phyloP scores from a whole-genome alignment of 371 early-diverging fungal species.

The Actinomucor elegans region DNA sequence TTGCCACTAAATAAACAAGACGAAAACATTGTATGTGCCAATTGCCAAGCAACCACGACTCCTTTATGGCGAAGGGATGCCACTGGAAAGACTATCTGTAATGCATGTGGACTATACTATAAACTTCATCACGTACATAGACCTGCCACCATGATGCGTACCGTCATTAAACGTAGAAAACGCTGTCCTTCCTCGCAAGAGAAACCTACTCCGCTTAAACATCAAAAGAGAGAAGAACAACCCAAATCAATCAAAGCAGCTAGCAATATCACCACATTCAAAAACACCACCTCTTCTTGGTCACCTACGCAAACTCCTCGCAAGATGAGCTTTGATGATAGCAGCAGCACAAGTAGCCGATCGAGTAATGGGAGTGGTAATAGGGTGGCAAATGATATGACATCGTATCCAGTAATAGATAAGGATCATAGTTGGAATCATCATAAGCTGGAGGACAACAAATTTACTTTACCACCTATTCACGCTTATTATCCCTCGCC shows the following conservation, averaged over 20 bases:
- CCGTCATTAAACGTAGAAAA: conserved; percentile 58
- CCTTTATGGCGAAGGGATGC: conserved; percentile 81
- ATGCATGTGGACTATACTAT: conserved; percentile 82
- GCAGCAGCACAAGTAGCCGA: conserved; percentile 3
- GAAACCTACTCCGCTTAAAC: neutral
- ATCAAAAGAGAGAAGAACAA: neutral
- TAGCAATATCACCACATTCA: neutral
- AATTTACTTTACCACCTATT: conserved; percentile 12
- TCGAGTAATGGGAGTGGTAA: conserved; percentile 1
- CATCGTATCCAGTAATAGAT: neutral
- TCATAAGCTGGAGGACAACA: neutral
- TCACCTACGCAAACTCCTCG: conserved; percentile 1
- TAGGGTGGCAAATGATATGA: neutral
- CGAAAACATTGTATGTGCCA: conserved; percentile 55
- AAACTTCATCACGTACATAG: conserved; percentile 68
- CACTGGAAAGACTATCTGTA: conserved; percentile 70
- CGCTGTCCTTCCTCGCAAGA: conserved; percentile 26
- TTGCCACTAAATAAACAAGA: conserved; percentile 5
- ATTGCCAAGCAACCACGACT: conserved; percentile 77
- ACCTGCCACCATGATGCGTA: conserved; percentile 56
- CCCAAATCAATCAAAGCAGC: neutral
- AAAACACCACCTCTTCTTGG: neutral
- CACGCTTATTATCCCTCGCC: neutral
- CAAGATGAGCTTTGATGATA: conserved; percentile 20
- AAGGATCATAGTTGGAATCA: neutral